Percentiles rank a stretch among this genome's conserved stretches.
phyloP scores from a whole-genome alignment of 2,329 filamentous ascomycete genomes.

The Magnaporthiopsis rhizophila region DNA sequence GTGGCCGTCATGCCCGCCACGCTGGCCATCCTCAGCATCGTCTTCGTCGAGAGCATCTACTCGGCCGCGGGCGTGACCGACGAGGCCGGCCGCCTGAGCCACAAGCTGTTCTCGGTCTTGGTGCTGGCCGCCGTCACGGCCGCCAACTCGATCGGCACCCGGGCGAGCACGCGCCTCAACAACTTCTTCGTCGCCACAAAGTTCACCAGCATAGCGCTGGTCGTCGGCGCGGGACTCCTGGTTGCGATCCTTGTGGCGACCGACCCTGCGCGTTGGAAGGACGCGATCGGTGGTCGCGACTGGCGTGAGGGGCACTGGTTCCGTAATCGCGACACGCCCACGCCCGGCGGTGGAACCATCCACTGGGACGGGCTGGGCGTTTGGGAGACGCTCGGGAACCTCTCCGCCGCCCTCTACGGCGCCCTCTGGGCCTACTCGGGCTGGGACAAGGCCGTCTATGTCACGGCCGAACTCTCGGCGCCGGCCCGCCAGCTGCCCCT shows the following conservation, averaged over 20 bases:
- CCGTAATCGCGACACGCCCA: constrained; percentile 36
- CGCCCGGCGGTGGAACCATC: constrained; percentile 39
- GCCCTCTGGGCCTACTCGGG: constrained; percentile 58
- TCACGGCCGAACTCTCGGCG: constrained; percentile 42
- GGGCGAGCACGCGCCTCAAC: constrained; percentile 46
- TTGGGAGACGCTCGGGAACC: constrained; percentile 54
- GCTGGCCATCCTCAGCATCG: constrained; percentile 55
- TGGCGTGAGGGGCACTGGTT: constrained; percentile 51
- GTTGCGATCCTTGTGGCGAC: constrained; percentile 34
- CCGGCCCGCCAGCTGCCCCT: constrained; percentile 48
- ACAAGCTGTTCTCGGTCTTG: constrained; percentile 43
- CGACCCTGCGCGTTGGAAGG: constrained; percentile 21
- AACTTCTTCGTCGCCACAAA: constrained; percentile 47
- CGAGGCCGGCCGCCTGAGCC: constrained; percentile 27
- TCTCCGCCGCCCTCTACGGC: constrained; percentile 52
- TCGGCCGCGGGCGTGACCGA: constrained; percentile 40
- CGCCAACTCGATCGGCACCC: constrained; percentile 49
- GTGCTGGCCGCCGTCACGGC: constrained; percentile 38
- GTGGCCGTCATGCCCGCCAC: constrained; percentile 57
- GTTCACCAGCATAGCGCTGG: constrained; percentile 38
- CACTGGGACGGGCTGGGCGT: constrained; percentile 39
- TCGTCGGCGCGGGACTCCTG: constrained; percentile 40
- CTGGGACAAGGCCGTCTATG: constrained; percentile 57
- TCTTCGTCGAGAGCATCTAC: constrained; percentile 54
- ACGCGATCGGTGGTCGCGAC: constrained; percentile 23